Evolutionary conservation across 495 filamentous ascomycete genomes (phyloP), one percentile per base, ranked within the genome.

Genomic region (Penicillium pulvis): DNA sequence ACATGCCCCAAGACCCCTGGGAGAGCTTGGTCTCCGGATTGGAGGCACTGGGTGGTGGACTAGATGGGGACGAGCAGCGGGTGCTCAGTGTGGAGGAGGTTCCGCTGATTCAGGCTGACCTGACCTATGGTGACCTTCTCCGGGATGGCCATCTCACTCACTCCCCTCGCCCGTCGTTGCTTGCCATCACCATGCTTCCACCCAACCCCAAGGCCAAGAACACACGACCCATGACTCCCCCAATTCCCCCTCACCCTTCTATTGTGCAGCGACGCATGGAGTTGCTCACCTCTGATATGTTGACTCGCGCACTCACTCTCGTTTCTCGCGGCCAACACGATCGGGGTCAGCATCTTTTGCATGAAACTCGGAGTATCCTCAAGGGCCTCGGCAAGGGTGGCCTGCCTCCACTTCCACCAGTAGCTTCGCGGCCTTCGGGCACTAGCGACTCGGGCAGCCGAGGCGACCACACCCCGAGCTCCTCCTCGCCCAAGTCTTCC

Each of bases 111-210:
- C 95, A 98, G 72, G 95, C 94, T 6, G 95, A 98, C 67, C 81
- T 99, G 0, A 89, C 83, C 23, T 99, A 93, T 77, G 92, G 94
- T 19, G 95, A 99, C 69, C 89, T 99, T 56, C 85, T 98, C 3
- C 87, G 94, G 17, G 94, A 98, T 57, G 92, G 93, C 42, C 88
- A 91, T 42, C 79, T 94, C 24, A 89, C 90, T 45, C 94, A 98
- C 66, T 85, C 91, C 16, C 89, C 93, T 8, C 86, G 94, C 24
- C 92, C 92, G 4, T 95, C 92, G 6, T 84, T 99, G 2, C 81
- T 99, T n/a, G 91, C 94, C 33, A 99, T 99, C 61, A 98, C 94
- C 19, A 97, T 99, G 90, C 82, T 99, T n/a, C 94, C 94, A 4
- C 81, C 90, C 2, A 77, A 80, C 24, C 77, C 83, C 6, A 84